These are phyloP conservation scores for Pythium plurisporium DNA, from an alignment of 352 stramenopile species.

Conservation along the genomic window DNA sequence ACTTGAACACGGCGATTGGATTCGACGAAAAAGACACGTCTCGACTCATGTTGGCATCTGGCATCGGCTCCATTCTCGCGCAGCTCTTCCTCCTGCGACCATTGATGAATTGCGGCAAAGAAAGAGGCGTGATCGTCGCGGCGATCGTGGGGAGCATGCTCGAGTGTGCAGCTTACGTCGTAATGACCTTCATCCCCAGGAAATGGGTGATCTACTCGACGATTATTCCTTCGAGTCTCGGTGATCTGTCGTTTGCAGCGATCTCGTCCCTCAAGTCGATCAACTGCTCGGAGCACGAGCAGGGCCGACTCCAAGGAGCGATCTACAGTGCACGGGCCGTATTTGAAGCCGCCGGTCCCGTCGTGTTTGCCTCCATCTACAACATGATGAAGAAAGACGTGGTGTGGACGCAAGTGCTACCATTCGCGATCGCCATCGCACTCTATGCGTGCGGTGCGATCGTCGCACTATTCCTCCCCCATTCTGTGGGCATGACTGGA, in stretches of 20 bases:
- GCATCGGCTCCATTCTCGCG: slow-evolving; percentile 48
- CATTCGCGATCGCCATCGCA: slow-evolving; percentile 50
- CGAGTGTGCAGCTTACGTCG: slow-evolving; percentile 33
- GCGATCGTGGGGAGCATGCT: slow-evolving; percentile 38
- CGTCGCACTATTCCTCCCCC: slow-evolving; percentile 43
- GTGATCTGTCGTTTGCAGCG: slow-evolving; percentile 64
- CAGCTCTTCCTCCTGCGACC: slow-evolving; percentile 61
- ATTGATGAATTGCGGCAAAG: slow-evolving; percentile 46
- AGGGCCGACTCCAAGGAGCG: slow-evolving; percentile 68
- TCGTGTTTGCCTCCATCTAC: slow-evolving; percentile 60
- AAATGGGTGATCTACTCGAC: slow-evolving; percentile 60
- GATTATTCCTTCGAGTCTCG: slow-evolving; percentile 36
- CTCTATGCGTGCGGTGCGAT: slow-evolving; percentile 46
- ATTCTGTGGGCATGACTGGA: slow-evolving; percentile 7
- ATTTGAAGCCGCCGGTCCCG: slow-evolving; percentile 52
- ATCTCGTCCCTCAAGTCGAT: slow-evolving; percentile 63
- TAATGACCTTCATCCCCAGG: slow-evolving; percentile 44
- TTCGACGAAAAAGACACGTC: slow-evolving; percentile 67
- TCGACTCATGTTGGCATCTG: slow-evolving; percentile 54
- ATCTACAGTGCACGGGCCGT: slow-evolving; percentile 65
- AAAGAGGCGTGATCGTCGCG: slow-evolving; percentile 68
- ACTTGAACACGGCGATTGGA: slow-evolving; percentile 67
- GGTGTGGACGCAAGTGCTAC: slow-evolving; percentile 41
- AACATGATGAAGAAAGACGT: slow-evolving; percentile 39
- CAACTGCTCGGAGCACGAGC: slow-evolving; percentile 62